Evolutionary conservation across 805 yeast species (phyloP).

Genomic region (Zygoascus biomembranicola): DNA sequence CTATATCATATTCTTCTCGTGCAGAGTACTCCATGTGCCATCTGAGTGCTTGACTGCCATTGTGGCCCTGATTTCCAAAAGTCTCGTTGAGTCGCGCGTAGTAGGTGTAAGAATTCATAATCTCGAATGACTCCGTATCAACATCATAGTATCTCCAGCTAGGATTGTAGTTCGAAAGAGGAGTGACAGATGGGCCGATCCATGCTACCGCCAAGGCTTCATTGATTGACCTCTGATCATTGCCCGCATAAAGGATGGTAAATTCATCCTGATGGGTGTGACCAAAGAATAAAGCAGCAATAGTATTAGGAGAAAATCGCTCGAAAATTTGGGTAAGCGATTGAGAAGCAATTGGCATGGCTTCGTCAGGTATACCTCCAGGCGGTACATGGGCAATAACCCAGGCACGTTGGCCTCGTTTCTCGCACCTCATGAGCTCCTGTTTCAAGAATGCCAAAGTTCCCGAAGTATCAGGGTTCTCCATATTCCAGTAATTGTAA

Average conservation of each 20-base stretch:
- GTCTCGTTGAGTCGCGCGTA: conserved; percentile 51
- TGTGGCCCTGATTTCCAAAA: conserved; percentile 25
- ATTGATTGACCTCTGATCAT: conserved; percentile 34
- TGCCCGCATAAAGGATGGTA: conserved; percentile 45
- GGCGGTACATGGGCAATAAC: conserved; percentile 61
- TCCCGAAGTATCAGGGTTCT: conserved; percentile 53
- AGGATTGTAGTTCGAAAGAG: conserved; percentile 53
- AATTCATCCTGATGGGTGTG: conserved; percentile 67
- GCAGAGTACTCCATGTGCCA: conserved; percentile 64
- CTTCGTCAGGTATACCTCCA: conserved; percentile 41
- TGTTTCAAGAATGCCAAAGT: conserved; percentile 51
- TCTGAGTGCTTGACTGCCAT: conserved; percentile 29
- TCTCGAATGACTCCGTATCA: conserved; percentile 50
- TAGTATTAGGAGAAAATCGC: conserved; percentile 59
- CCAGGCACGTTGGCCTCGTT: conserved; percentile 59
- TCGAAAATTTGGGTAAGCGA: conserved; percentile 49
- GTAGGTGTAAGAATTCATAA: conserved; percentile 56
- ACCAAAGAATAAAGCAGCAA: conserved; percentile 63
- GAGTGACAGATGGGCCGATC: conserved; percentile 61
- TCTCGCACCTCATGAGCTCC: conserved; percentile 55
- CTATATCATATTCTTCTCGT: conserved; percentile 34
- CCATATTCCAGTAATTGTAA: conserved; percentile 44
- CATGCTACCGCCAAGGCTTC: conserved; percentile 50
- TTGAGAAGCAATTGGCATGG: conserved; percentile 53
- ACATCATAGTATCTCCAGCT: conserved; percentile 67